Conservation (phyloP, 2,329 filamentous ascomycete species). For the Aureobasidium sp. region DNA sequence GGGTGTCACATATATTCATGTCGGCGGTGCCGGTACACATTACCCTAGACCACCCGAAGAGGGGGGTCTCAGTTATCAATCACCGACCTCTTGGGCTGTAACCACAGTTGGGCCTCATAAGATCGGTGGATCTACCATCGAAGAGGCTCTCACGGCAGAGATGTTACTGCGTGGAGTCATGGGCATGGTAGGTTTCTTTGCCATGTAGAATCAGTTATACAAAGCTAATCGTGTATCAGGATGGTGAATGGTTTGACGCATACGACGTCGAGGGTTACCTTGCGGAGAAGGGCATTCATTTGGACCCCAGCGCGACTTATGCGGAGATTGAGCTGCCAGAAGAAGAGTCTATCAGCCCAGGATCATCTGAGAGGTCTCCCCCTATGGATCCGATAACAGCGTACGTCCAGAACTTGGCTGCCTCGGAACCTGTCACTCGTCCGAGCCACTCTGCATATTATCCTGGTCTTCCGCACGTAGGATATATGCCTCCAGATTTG, state of each 20-base stretch:
- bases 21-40: constrained; percentile 62
- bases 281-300: constrained; percentile 50
- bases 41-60: constrained; percentile 30
- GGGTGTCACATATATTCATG: constrained; percentile 52
- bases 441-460: neutral
- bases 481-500: neutral
- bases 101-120: constrained; percentile 23
- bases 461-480: neutral
- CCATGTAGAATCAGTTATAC: neutral
- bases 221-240: constrained; percentile 17
- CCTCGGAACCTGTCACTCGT: neutral
- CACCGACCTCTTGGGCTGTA: constrained; percentile 20
- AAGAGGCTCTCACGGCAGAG: constrained; percentile 20
- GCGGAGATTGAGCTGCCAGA: constrained; percentile 47
- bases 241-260: constrained; percentile 68
- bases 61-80: constrained; percentile 51
- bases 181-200: constrained; percentile 37
- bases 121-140: constrained; percentile 19
- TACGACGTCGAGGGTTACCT: constrained; percentile 72
- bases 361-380: neutral
- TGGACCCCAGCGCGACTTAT: constrained; percentile 53
- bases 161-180: constrained; percentile 40
- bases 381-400: neutral
- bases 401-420: neutral
- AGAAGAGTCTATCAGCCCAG: neutral